Evolutionary conservation across 192 early-diverging fungal genomes (phyloP).

Genomic region (Backusella morwellensis): DNA sequence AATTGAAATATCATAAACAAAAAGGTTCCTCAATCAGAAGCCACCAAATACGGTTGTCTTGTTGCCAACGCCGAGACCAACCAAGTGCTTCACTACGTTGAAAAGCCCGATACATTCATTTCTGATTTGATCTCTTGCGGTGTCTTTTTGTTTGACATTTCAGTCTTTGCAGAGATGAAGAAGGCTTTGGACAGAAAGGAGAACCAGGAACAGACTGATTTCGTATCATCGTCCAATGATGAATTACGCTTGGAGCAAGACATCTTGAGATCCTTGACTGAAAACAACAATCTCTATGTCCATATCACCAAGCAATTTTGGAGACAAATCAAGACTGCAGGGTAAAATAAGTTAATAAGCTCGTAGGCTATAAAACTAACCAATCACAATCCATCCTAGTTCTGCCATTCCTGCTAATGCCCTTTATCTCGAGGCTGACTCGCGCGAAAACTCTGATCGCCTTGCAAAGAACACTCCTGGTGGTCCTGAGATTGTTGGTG

Average conservation of each 20-base stretch:
- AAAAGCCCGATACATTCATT: constrained; percentile 96
- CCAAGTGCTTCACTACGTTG: constrained; percentile 95
- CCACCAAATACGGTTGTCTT: constrained; percentile 89
- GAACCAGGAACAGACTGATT: constrained; percentile 38
- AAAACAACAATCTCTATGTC: constrained; percentile 81
- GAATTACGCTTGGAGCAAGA: constrained; percentile 93
- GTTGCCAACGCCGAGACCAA: constrained; percentile 86
- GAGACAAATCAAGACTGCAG: constrained; percentile 96
- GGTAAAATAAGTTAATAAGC: constrained; percentile 32
- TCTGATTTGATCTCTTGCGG: constrained; percentile 95
- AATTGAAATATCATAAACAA: neutral
- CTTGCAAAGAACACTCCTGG: constrained; percentile 49
- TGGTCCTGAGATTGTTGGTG: constrained; percentile 81
- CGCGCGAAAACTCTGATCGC: constrained; percentile 59
- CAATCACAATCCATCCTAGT: constrained; percentile 13
- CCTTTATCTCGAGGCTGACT: constrained; percentile 84
- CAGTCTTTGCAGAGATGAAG: constrained; percentile 85
- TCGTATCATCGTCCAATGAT: constrained; percentile 42
- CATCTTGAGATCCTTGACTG: constrained; percentile 82
- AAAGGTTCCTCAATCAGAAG: constrained; percentile 33
- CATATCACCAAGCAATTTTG: constrained; percentile 88
- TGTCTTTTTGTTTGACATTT: constrained; percentile 89
- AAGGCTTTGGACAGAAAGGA: constrained; percentile 72
- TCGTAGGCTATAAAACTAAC: too few species aligned
- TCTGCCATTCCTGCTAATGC: constrained; percentile 95